phyloP scores from a whole-genome alignment of 2,329 filamentous ascomycete genomes.

The Alternaria brassicae region DNA sequence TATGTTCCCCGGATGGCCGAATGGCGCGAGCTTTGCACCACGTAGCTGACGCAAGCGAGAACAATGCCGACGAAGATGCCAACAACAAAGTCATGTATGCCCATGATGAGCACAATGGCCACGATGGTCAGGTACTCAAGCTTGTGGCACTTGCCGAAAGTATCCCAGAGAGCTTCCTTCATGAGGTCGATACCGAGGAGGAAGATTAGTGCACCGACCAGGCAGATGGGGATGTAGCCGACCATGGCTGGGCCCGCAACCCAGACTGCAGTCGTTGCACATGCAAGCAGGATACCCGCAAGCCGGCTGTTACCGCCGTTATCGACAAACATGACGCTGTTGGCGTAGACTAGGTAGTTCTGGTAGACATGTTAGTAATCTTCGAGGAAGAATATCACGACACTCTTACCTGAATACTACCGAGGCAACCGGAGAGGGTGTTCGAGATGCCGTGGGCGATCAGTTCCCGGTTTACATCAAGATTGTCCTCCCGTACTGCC shows the following conservation, averaged over 20 bases:
- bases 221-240: slow-evolving; percentile 94
- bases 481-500: slow-evolving; percentile 88
- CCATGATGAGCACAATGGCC: slow-evolving; percentile 93
- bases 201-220: slow-evolving; percentile 95
- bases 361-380: slow-evolving; percentile 50
- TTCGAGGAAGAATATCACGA: rapidly evolving
- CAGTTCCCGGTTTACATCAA: slow-evolving; percentile 88
- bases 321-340: slow-evolving; percentile 94
- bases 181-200: slow-evolving; percentile 92
- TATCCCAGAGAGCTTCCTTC: slow-evolving; percentile 85
- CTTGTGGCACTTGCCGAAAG: slow-evolving; percentile 83
- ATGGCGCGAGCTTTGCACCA: slow-evolving; percentile 88
- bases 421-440: slow-evolving; percentile 81
- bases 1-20: slow-evolving; percentile 91
- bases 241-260: slow-evolving; percentile 86
- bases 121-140: slow-evolving; percentile 91
- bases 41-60: slow-evolving; percentile 87
- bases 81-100: slow-evolving; percentile 92
- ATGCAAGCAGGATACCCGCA: slow-evolving; percentile 84
- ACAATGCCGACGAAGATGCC: slow-evolving; percentile 93
- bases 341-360: slow-evolving; percentile 97
- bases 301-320: slow-evolving; percentile 88
- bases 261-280: slow-evolving; percentile 81
- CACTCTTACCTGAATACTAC: slow-evolving; percentile 73
- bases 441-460: slow-evolving; percentile 94